phyloP scores from a whole-genome alignment of 345 rosid species.

The Geranium rotundifolium region DNA sequence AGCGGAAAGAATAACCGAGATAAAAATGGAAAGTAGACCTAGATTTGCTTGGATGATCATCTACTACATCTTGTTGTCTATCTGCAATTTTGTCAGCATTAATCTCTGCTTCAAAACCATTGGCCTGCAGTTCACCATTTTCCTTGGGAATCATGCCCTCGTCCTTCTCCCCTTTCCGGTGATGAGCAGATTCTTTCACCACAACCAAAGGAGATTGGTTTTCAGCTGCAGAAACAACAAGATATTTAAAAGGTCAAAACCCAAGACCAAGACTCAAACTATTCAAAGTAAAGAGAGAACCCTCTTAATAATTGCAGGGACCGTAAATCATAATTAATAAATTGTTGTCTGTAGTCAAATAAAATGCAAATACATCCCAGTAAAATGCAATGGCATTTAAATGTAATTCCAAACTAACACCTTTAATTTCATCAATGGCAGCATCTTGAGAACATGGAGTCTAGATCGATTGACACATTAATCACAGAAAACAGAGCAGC shows the following conservation, averaged over 20 bases:
- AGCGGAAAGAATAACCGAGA: conserved; percentile 30
- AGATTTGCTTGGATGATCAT: conserved; percentile 79
- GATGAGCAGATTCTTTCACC: conserved; percentile 36
- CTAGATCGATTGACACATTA: not conserved
- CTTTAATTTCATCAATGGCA: not conserved
- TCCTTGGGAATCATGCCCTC: conserved; percentile 40
- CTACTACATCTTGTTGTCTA: conserved; percentile 71
- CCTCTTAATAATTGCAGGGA: not conserved
- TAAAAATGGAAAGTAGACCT: conserved; percentile 50
- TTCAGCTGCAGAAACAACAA: conserved; percentile 16
- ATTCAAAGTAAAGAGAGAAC: not conserved
- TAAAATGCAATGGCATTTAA: too few species aligned
- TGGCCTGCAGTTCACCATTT: conserved; percentile 45
- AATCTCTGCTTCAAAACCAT: conserved; percentile 35
- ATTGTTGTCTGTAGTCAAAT: too few species aligned
- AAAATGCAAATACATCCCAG: not conserved
- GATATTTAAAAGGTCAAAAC: not conserved
- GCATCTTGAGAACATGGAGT: not conserved
- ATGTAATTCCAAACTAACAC: not conserved
- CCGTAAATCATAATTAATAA: not conserved
- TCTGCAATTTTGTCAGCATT: conserved; percentile 47
- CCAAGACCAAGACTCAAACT: not conserved
- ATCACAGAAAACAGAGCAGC: not conserved
- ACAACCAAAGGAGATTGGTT: conserved; percentile 24
- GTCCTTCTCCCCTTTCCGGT: conserved; percentile 37